phyloP scores from a whole-genome alignment of 1,284 basidiomycete genomes.

The Neolentinus lepideus region DNA sequence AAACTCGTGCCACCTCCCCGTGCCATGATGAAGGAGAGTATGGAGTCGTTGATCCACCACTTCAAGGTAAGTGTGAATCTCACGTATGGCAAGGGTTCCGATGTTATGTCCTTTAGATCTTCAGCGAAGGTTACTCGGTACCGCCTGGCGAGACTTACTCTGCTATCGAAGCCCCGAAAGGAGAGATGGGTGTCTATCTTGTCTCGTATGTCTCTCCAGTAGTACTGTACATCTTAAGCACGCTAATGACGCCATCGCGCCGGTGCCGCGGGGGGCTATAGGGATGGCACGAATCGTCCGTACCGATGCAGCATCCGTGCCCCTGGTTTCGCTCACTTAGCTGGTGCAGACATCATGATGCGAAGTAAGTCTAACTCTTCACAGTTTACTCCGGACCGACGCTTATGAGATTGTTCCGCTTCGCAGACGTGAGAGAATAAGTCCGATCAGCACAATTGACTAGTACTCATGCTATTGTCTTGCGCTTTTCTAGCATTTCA shows the following conservation, averaged over 20 bases:
- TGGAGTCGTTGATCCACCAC: slow-evolving; percentile 97
- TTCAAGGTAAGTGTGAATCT: slow-evolving; percentile 65
- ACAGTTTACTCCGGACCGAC: slow-evolving; percentile 7
- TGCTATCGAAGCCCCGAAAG: slow-evolving; percentile 98
- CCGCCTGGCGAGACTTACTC: slow-evolving; percentile 96
- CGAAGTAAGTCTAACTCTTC: slow-evolving; percentile 48
- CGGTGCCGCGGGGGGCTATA: slow-evolving; percentile 16
- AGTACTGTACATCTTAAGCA: not conserved
- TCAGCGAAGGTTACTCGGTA: slow-evolving; percentile 97
- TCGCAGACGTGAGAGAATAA: slow-evolving; percentile 45
- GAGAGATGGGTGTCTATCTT: slow-evolving; percentile 96
- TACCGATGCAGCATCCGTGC: slow-evolving; percentile 95
- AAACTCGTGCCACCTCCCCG: slow-evolving; percentile 97
- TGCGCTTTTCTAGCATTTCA: slow-evolving; percentile 59
- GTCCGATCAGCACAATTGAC: slow-evolving; percentile 4
- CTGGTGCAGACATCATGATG: slow-evolving; percentile 94
- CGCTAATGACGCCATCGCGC: not conserved
- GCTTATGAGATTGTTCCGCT: slow-evolving; percentile 12
- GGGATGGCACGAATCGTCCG: slow-evolving; percentile 87
- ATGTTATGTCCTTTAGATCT: slow-evolving; percentile 45
- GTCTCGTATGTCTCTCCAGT: slow-evolving; percentile 57
- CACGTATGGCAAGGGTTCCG: slow-evolving; percentile 6
- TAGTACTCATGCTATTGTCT: slow-evolving; percentile 18
- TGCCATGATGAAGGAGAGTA: slow-evolving; percentile 98
- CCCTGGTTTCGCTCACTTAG: slow-evolving; percentile 89